phyloP scores from a whole-genome alignment of 2,329 filamentous ascomycete species.

The Xylaria sp. region DNA sequence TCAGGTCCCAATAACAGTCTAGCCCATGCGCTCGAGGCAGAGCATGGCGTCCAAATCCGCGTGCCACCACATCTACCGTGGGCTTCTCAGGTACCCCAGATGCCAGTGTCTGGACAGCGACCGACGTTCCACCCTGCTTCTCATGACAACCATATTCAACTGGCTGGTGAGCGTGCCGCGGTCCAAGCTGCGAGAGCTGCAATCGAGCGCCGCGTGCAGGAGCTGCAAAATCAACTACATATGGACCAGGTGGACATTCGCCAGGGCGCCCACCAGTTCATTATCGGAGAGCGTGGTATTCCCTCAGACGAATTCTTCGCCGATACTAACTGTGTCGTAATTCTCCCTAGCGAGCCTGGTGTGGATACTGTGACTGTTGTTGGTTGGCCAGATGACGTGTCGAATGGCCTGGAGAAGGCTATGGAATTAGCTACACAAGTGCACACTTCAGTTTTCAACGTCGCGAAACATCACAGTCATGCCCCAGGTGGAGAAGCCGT shows the following conservation, averaged over 20 bases:
- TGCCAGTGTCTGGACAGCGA: constrained; percentile 69
- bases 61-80: constrained; percentile 85
- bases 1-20: constrained; percentile 79
- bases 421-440: constrained; percentile 90
- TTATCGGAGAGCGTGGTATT: constrained; percentile 84
- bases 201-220: constrained; percentile 80
- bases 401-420: constrained; percentile 80
- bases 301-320: constrained; percentile 86
- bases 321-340: constrained; percentile 88
- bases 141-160: constrained; percentile 80
- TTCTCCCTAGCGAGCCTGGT: constrained; percentile 80
- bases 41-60: constrained; percentile 80
- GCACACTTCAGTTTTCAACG: constrained; percentile 84
- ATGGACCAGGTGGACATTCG: constrained; percentile 84
- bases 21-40: constrained; percentile 74
- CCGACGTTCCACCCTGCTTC: constrained; percentile 76
- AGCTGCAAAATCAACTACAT: constrained; percentile 79
- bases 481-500: constrained; percentile 76
- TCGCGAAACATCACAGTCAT: constrained; percentile 80
- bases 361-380: constrained; percentile 87
- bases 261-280: constrained; percentile 91
- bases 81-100: constrained; percentile 73
- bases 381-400: constrained; percentile 78
- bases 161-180: constrained; percentile 85
- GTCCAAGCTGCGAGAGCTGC: constrained; percentile 82